A percentile compares a stretch with the other conserved stretches of the same genome.
Evolutionary conservation across 805 yeast genomes (phyloP).

Genomic region (Saccharomycopsis sp.): DNA sequence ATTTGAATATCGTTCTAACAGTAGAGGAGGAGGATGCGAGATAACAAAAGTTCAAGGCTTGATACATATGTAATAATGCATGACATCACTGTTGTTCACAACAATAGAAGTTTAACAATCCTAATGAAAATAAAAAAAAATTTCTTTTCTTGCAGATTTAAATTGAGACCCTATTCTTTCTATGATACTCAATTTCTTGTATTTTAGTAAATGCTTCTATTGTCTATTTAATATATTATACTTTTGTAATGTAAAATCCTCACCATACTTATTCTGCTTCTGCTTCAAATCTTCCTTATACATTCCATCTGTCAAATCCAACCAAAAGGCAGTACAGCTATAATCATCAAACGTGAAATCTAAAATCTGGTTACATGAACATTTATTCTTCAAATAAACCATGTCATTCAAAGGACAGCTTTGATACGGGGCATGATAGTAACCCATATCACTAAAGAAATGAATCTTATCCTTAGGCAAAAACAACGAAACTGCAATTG

Average conservation of each 20-base stretch:
- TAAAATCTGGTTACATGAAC: constrained; percentile 66
- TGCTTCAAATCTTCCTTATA: not conserved
- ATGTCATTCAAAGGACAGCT: constrained; percentile 69
- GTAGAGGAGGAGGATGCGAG: too few species aligned
- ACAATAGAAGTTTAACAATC: too few species aligned
- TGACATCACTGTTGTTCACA: too few species aligned
- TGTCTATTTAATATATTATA: not conserved
- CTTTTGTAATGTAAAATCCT: constrained; percentile 9
- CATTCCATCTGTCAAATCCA: constrained; percentile 4
- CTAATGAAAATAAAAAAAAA: too few species aligned
- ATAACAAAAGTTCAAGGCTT: too few species aligned
- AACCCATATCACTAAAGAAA: constrained; percentile 67
- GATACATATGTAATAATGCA: too few species aligned
- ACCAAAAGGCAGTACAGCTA: constrained; percentile 45
- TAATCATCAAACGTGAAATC: constrained; percentile 70
- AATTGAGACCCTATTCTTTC: too few species aligned
- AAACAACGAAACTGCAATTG: constrained; percentile 72
- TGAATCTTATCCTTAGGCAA: constrained; percentile 57
- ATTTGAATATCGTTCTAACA: too few species aligned
- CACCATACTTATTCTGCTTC: constrained; percentile 6
- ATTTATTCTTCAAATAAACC: constrained; percentile 49
- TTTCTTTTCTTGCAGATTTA: too few species aligned
- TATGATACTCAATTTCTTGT: too few species aligned
- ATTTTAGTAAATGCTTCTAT: too few species aligned
- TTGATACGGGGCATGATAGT: constrained; percentile 67